These are phyloP conservation scores for Pseudozyma sp. DNA, from an alignment of 1,284 basidiomycete genomes.

Conservation along the genomic window DNA sequence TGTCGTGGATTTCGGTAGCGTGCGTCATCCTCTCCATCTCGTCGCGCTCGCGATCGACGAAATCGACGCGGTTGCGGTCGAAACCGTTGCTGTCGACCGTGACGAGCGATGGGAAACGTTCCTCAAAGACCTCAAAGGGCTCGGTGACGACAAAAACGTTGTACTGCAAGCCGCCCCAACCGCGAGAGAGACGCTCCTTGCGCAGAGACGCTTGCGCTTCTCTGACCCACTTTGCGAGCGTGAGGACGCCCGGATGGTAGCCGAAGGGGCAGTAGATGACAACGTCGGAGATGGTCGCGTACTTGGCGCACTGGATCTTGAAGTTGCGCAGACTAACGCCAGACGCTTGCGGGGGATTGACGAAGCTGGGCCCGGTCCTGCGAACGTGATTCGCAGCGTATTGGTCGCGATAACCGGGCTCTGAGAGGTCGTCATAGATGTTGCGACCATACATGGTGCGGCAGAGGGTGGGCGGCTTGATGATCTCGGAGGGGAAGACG, in stretches of 20 bases:
- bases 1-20: conserved; percentile 80
- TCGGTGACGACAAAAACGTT: conserved; percentile 86
- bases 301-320: conserved; percentile 75
- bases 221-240: conserved; percentile 56
- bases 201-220: conserved; percentile 61
- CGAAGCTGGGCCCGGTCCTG: conserved; percentile 42
- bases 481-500: conserved; percentile 52
- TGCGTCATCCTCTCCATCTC: conserved; percentile 89
- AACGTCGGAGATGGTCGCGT: conserved; percentile 87
- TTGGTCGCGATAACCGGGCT: conserved; percentile 20
- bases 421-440: conserved; percentile 23
- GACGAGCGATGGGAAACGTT: conserved; percentile 71
- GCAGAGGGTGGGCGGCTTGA: conserved; percentile 41
- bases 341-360: conserved; percentile 46
- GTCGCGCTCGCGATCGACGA: conserved; percentile 77
- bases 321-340: conserved; percentile 65
- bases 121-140: conserved; percentile 73
- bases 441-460: conserved; percentile 39
- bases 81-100: conserved; percentile 72
- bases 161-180: conserved; percentile 76
- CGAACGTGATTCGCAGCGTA: conserved; percentile 16
- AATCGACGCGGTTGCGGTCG: conserved; percentile 70
- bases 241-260: conserved; percentile 53
- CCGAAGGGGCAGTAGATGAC: conserved; percentile 77
- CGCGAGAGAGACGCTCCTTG: conserved; percentile 72